These are phyloP conservation scores for Boletus fagicola DNA, from an alignment of 768 basidiomycete species.

Conservation along the genomic window DNA sequence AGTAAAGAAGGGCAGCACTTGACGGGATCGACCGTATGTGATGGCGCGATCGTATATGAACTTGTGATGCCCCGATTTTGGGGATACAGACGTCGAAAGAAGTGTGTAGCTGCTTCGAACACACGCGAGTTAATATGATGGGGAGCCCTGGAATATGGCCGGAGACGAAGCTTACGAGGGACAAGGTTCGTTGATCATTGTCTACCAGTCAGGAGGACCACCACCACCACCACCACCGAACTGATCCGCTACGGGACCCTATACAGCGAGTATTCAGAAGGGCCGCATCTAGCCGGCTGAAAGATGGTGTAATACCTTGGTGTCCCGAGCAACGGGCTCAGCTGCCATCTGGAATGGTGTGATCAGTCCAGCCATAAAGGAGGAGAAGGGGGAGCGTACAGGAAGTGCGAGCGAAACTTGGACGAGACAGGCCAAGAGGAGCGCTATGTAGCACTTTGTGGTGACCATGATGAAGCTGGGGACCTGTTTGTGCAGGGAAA, in stretches of 20 bases:
- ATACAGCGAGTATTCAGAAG: constrained; percentile 4
- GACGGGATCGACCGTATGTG: constrained; percentile 5
- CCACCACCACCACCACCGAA: constrained; percentile 21
- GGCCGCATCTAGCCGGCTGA: neutral
- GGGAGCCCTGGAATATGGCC: neutral
- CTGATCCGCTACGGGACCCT: constrained; percentile 21
- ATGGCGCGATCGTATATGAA: constrained; percentile 13
- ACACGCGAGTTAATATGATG: constrained; percentile 5
- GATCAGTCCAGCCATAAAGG: constrained; percentile 1
- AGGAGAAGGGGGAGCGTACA: constrained; percentile 7
- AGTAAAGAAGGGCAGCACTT: neutral
- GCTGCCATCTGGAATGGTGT: constrained; percentile 9
- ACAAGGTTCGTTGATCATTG: neutral
- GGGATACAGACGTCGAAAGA: neutral
- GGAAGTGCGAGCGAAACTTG: constrained; percentile 26
- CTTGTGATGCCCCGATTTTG: constrained; percentile 12
- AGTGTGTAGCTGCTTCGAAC: constrained; percentile 2
- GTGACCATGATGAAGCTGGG: constrained; percentile 18
- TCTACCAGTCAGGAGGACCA: constrained; percentile 30
- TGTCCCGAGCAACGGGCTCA: constrained; percentile 3
- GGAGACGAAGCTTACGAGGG: constrained; percentile 13
- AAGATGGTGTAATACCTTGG: constrained; percentile 10
- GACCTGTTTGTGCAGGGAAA: constrained; percentile 1
- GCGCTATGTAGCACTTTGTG: constrained; percentile 19
- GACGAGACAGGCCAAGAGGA: constrained; percentile 22